These are phyloP conservation scores for Ogataea henricii DNA, from an alignment of 805 yeast species.

Conservation along the genomic window DNA sequence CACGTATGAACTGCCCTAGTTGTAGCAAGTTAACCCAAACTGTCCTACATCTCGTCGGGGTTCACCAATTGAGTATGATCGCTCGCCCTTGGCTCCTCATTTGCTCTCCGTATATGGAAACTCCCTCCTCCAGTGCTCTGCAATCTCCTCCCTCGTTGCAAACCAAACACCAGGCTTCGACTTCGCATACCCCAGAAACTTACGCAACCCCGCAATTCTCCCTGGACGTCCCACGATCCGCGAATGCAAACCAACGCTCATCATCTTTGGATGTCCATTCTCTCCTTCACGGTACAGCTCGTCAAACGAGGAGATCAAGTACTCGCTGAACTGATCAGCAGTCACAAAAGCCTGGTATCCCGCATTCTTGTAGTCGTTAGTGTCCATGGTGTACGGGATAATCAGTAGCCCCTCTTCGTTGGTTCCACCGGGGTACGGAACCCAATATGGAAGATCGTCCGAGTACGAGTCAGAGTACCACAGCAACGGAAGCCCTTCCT, in stretches of 20 bases:
- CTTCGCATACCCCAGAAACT: slow-evolving; percentile 37
- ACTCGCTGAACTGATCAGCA: slow-evolving; percentile 30
- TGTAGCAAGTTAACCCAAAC: not conserved
- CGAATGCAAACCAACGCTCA: slow-evolving; percentile 40
- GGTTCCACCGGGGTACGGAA: slow-evolving; percentile 24
- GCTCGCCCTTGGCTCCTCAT: not conserved
- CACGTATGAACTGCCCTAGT: not conserved
- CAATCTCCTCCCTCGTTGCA: slow-evolving; percentile 41
- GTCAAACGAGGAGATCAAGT: slow-evolving; percentile 39
- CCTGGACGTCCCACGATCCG: slow-evolving; percentile 41
- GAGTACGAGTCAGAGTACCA: slow-evolving; percentile 40
- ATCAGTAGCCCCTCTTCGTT: slow-evolving; percentile 26
- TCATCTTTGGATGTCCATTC: slow-evolving; percentile 31
- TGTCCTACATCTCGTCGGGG: too few species aligned
- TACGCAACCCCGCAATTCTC: slow-evolving; percentile 36
- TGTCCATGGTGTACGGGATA: slow-evolving; percentile 32
- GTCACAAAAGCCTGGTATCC: slow-evolving; percentile 28
- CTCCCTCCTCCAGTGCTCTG: slow-evolving; percentile 21
- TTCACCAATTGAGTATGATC: too few species aligned
- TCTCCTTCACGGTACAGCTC: slow-evolving; percentile 38
- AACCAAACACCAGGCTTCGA: slow-evolving; percentile 39
- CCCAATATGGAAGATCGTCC: slow-evolving; percentile 42
- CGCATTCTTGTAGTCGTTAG: slow-evolving; percentile 31
- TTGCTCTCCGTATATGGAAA: slow-evolving; percentile 13
- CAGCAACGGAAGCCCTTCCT: slow-evolving; percentile 33